Percentiles rank a stretch among this genome's conserved stretches.
Conservation (phyloP, 495 filamentous ascomycete genomes). For the Penicillium soppii region DNA sequence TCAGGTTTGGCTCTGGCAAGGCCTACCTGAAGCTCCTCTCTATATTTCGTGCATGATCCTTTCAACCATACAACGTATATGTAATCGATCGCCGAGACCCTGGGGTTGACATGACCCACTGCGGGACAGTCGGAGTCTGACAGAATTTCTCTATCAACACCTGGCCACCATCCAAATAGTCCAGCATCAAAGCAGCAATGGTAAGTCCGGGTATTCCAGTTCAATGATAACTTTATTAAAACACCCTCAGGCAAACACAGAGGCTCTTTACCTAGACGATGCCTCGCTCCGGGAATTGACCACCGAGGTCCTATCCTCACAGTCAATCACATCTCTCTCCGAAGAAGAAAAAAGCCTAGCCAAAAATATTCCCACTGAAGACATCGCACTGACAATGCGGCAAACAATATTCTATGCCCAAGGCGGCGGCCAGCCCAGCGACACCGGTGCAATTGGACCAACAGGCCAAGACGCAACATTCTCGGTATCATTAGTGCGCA, state of each 20-base stretch:
- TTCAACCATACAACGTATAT: no score
- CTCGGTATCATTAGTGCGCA: slow-evolving; percentile 51
- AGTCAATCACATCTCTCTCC: slow-evolving; percentile 45
- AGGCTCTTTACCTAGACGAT: slow-evolving; percentile 54
- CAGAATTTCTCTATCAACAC: background rate
- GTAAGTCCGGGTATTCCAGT: background rate
- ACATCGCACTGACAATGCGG: slow-evolving; percentile 45
- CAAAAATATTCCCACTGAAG: slow-evolving; percentile 18
- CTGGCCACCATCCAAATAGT: no score
- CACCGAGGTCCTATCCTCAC: slow-evolving; percentile 45
- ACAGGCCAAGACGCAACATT: slow-evolving; percentile 33
- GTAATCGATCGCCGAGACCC: no score
- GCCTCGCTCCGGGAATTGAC: slow-evolving; percentile 45
- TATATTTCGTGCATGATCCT: no score
- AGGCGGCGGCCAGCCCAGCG: slow-evolving; percentile 65
- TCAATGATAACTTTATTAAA: background rate
- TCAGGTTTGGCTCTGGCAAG: no score
- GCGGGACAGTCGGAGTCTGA: background rate
- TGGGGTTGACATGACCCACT: no score
- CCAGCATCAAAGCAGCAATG: background rate
- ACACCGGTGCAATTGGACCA: slow-evolving; percentile 52
- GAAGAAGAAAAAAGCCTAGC: slow-evolving; percentile 40
- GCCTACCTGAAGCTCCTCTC: no score
- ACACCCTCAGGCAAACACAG: slow-evolving; percentile 18
- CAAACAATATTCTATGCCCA: slow-evolving; percentile 65